Percentiles rank a stretch among this genome's conserved stretches.
Conservation (phyloP, 495 filamentous ascomycete species). For the Penicillium dipodomyicola region DNA sequence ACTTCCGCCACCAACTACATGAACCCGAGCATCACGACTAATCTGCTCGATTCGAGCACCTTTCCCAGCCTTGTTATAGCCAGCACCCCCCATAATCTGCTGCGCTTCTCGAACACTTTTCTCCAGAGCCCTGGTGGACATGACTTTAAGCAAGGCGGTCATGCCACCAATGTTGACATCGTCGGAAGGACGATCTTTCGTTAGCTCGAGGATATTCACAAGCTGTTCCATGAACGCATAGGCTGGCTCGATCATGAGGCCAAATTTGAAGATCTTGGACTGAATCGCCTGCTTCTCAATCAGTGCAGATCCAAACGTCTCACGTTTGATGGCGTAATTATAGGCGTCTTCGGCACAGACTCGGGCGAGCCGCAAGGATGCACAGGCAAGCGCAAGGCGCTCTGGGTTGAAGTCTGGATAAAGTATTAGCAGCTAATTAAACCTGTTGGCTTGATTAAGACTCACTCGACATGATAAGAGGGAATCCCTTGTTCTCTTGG, state of each 20-base stretch:
- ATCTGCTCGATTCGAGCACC: constrained; percentile 56
- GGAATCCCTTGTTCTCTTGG: constrained; percentile 49
- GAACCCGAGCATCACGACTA: constrained; percentile 54
- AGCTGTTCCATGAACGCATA: constrained; percentile 51
- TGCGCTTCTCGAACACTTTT: constrained; percentile 58
- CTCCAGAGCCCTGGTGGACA: constrained; percentile 54
- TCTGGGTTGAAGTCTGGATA: constrained; percentile 48
- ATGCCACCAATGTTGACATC: constrained; percentile 49
- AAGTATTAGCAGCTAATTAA: neutral
- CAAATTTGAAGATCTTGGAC: constrained; percentile 49
- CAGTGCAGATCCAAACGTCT: constrained; percentile 50
- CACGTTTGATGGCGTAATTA: constrained; percentile 46
- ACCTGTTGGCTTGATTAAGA: neutral
- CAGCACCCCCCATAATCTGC: constrained; percentile 59
- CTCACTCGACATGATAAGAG: constrained; percentile 50
- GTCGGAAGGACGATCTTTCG: constrained; percentile 33
- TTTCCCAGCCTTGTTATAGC: constrained; percentile 52
- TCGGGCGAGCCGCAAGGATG: constrained; percentile 43
- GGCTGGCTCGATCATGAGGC: constrained; percentile 48
- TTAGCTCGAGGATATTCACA: constrained; percentile 44
- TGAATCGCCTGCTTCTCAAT: constrained; percentile 48
- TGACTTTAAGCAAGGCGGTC: constrained; percentile 52
- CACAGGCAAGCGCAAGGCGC: constrained; percentile 42
- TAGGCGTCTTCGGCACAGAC: constrained; percentile 50
- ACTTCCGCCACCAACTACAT: constrained; percentile 57